These are phyloP conservation scores for Cladobotryum protrusum DNA, from an alignment of 2,329 filamentous ascomycete species.

Conservation along the genomic window DNA sequence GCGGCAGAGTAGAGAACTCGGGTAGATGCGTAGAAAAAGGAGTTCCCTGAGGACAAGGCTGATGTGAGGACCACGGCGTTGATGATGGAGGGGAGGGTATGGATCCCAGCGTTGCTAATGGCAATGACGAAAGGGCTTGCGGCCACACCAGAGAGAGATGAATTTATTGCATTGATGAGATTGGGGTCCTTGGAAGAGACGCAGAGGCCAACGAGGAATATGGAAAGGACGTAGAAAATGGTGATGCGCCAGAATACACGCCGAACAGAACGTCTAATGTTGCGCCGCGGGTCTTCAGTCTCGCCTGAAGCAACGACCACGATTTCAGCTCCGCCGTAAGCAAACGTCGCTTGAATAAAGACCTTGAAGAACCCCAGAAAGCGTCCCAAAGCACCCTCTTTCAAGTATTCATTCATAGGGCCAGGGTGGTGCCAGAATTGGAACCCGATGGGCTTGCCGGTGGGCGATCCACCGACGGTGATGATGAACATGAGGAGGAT, in stretches of 20 bases:
- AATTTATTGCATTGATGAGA: constrained; percentile 44
- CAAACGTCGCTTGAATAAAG: constrained; percentile 42
- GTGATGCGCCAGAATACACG: constrained; percentile 31
- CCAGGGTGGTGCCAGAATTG: constrained; percentile 39
- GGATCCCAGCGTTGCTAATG: constrained; percentile 42
- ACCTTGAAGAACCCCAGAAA: constrained; percentile 40
- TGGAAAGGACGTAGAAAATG: constrained; percentile 31
- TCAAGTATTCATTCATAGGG: constrained; percentile 36
- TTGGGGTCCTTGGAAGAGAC: constrained; percentile 30
- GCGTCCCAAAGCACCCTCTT: constrained; percentile 30
- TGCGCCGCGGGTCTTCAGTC: constrained; percentile 30
- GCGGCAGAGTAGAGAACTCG: constrained; percentile 43
- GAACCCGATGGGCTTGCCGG: constrained; percentile 38
- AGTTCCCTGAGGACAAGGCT: constrained; percentile 53
- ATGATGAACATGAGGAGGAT: constrained; percentile 45
- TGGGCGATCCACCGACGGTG: constrained; percentile 40
- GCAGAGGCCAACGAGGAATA: constrained; percentile 33
- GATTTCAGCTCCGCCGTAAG: constrained; percentile 39
- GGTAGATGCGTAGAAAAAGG: constrained; percentile 47
- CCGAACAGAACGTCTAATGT: constrained; percentile 29
- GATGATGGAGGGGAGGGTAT: constrained; percentile 42
- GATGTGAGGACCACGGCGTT: constrained; percentile 54
- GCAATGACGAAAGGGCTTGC: constrained; percentile 55
- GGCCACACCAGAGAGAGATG: constrained; percentile 28
- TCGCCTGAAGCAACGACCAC: constrained; percentile 32